Evolutionary conservation across 345 rosid genomes (phyloP).

Genomic region (Euclidium syriacum): DNA sequence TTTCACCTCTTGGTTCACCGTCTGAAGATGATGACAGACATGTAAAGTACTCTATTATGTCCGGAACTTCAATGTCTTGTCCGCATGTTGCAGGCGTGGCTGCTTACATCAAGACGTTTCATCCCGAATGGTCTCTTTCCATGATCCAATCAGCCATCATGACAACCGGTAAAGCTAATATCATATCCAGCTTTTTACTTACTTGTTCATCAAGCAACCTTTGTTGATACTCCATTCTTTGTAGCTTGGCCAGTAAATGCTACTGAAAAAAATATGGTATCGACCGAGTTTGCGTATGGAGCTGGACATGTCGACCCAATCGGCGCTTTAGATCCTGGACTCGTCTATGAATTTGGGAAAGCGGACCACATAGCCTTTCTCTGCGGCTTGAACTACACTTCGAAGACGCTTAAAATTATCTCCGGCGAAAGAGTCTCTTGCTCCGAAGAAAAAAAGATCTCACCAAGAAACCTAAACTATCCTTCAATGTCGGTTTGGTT

Average conservation of each 20-base stretch:
- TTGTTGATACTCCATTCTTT: background rate
- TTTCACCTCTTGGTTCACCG: conserved; percentile 16
- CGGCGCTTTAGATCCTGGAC: conserved; percentile 31
- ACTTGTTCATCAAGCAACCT: background rate
- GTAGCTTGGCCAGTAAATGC: conserved; percentile 31
- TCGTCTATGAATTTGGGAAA: conserved; percentile 26
- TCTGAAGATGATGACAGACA: background rate
- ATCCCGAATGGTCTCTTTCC: conserved; percentile 51
- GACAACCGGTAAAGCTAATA: conserved; percentile 33
- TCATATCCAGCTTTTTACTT: background rate
- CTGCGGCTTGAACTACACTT: conserved; percentile 22
- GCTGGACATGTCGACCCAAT: conserved; percentile 37
- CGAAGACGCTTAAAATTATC: background rate
- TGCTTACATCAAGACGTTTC: conserved; percentile 34
- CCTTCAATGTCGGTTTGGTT: conserved; percentile 11
- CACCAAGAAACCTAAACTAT: conserved; percentile 17
- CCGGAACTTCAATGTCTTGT: conserved; percentile 49
- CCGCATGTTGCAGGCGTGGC: conserved; percentile 38
- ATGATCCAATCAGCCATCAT: conserved; percentile 40
- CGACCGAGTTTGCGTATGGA: conserved; percentile 28
- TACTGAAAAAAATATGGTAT: background rate
- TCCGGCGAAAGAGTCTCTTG: conserved; percentile 38
- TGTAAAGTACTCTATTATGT: conserved; percentile 21
- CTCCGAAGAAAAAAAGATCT: background rate
- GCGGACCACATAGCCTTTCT: conserved; percentile 25